Conservation (phyloP, 768 basidiomycete genomes). For the Boletellus emodensis region DNA sequence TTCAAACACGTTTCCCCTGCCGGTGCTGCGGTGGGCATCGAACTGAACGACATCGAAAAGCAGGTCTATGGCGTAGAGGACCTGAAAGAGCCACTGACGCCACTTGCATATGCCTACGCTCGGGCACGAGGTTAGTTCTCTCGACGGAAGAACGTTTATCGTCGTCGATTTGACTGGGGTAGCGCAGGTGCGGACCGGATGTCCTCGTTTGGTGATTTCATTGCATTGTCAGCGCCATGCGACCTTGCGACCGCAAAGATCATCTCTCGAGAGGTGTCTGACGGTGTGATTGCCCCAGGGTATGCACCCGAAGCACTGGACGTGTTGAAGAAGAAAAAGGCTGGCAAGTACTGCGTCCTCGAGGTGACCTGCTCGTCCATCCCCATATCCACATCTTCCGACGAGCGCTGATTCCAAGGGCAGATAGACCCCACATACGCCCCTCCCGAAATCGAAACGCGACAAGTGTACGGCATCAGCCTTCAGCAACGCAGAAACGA, state of each 20-base stretch:
- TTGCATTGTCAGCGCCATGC: constrained; percentile 89
- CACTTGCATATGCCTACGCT: constrained; percentile 90
- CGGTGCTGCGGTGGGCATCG: constrained; percentile 89
- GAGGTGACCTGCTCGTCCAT: constrained; percentile 48
- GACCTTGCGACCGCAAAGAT: constrained; percentile 94
- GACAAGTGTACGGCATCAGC: constrained; percentile 90
- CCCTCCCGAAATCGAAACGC: constrained; percentile 81
- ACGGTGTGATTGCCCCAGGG: constrained; percentile 96
- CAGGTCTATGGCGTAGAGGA: constrained; percentile 97
- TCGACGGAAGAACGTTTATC: background rate
- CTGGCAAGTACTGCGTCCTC: constrained; percentile 96
- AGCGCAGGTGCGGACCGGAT: constrained; percentile 88
- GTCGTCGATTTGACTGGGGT: constrained; percentile 4
- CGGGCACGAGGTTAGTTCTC: constrained; percentile 75
- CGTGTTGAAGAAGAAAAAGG: constrained; percentile 92
- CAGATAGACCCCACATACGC: constrained; percentile 87
- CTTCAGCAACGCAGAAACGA: constrained; percentile 91
- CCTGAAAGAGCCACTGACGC: constrained; percentile 83
- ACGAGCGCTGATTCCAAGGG: constrained; percentile 6
- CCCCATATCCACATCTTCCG: background rate
- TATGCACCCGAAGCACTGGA: constrained; percentile 87
- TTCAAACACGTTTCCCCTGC: constrained; percentile 99
- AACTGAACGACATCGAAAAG: constrained; percentile 79
- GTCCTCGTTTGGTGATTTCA: constrained; percentile 99
- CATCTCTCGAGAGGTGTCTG: constrained; percentile 98